A percentile compares a stretch with the other conserved stretches of the same genome.
These are phyloP conservation scores for Globisporangium polare DNA, from an alignment of 352 stramenopile genomes.

Conservation along the genomic window DNA sequence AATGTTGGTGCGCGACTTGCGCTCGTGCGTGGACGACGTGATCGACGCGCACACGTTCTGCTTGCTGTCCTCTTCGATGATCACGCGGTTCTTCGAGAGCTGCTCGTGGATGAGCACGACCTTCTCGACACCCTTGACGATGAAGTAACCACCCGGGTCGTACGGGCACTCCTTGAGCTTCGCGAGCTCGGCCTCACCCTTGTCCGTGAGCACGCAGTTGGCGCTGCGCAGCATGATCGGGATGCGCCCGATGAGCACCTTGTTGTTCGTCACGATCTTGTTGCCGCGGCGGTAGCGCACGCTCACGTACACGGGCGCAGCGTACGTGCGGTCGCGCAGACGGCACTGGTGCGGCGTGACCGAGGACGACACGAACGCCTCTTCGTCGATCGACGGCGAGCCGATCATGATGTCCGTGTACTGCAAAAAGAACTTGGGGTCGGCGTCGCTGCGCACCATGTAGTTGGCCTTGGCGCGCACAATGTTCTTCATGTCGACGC, in stretches of 20 bases:
- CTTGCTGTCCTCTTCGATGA: slow-evolving; percentile 97
- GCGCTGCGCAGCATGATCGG: slow-evolving; percentile 98
- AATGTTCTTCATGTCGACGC: slow-evolving; percentile 98
- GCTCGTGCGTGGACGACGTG: slow-evolving; percentile 98
- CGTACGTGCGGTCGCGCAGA: slow-evolving; percentile 98
- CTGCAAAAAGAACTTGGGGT: slow-evolving; percentile 98
- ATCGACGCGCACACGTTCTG: slow-evolving; percentile 93
- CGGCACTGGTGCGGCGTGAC: slow-evolving; percentile 98
- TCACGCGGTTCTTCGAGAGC: slow-evolving; percentile 99
- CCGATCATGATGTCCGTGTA: slow-evolving; percentile 99
- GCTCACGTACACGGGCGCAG: slow-evolving; percentile 98
- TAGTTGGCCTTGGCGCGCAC: slow-evolving; percentile 92
- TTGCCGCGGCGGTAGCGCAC: slow-evolving; percentile 96
- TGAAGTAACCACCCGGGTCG: slow-evolving; percentile 99
- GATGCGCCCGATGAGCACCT: slow-evolving; percentile 94
- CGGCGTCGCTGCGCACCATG: slow-evolving; percentile 89
- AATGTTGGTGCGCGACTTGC: slow-evolving; percentile 97
- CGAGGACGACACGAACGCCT: slow-evolving; percentile 90
- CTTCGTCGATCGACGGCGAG: slow-evolving; percentile 95
- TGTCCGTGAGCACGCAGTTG: slow-evolving; percentile 95
- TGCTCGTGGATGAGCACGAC: slow-evolving; percentile 99
- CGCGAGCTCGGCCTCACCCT: slow-evolving; percentile 93
- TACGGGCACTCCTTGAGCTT: slow-evolving; percentile 99
- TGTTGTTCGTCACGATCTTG: slow-evolving; percentile 99
- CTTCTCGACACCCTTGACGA: slow-evolving; percentile 98